Base-by-base conservation (phyloP, 2,329 filamentous ascomycete genomes). In the Colletotrichum sp. region DNA sequence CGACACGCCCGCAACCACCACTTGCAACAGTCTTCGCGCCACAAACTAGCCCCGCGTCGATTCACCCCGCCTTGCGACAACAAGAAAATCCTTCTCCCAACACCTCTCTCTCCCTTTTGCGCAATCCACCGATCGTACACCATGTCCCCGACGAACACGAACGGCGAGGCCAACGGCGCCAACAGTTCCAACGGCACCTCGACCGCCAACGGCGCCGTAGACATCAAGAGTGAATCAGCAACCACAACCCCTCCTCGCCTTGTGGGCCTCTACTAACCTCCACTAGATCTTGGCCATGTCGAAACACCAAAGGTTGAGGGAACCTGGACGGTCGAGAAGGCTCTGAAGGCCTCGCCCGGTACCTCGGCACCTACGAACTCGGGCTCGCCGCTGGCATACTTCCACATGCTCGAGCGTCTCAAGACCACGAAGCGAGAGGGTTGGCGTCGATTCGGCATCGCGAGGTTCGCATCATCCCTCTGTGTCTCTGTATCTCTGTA, bases 381-480 rank as follows among this genome's bases (percentile, higher is more conserved):
- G 9, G 84, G 88, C 75, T 97, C 96, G 1, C 96, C 96, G 1
- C 83, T 99, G 13, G 92, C 96, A 39, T 99, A 98, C 88, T 98
- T 99, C 86, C 97, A 99, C 87, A 90, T 98, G 76, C 92, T 99
- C 78, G 95, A 98, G 85, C 94, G 95, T 66, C 91, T 99, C 73
- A 99, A 99, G 91, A 98, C 96, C 9, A 98, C 95, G 77, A 98
- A 98, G 85, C 94, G 97, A 76, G 97, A 98, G 86, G 97, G 97
- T 78, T 99, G 97, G 97, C 92, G 95, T 72, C 92, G 97, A 48
- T 98, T 98, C 83, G 93, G 92, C 52, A 95, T 99, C 79, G 79
- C 86, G 3, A 85, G 88, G 91, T 92, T 82, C 59, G 82, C 61
- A 24, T n/a, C 14, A n/a, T 64, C 34, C n/a, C 61, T 28, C 6